Conservation (phyloP, 768 basidiomycete genomes). For the Agaricus bisporus region DNA sequence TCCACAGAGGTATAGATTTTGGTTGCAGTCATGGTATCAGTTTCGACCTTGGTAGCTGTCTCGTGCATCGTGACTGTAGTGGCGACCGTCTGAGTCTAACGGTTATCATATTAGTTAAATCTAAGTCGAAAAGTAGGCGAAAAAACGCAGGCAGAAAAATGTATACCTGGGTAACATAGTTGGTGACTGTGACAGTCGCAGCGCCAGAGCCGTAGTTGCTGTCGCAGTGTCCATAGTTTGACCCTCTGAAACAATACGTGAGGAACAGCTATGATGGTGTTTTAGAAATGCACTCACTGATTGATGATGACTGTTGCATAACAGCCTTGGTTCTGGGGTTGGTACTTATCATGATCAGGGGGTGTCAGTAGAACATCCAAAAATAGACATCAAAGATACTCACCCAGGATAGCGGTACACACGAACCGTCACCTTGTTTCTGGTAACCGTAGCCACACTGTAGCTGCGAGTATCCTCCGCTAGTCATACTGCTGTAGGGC, state of each 20-base stretch:
- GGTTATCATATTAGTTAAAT: neutral
- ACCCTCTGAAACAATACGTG: constrained; percentile 13
- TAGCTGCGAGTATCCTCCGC: constrained; percentile 60
- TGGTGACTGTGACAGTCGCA: constrained; percentile 19
- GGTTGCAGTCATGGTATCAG: constrained; percentile 36
- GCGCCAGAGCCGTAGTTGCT: constrained; percentile 10
- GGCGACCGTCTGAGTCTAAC: constrained; percentile 24
- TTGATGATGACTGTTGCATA: constrained; percentile 64
- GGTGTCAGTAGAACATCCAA: constrained; percentile 3
- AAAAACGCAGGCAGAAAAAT: neutral
- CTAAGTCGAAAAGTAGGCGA: too few species aligned
- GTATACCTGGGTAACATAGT: constrained; percentile 32
- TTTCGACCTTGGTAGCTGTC: constrained; percentile 35
- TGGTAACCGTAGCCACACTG: constrained; percentile 67
- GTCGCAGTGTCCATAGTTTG: constrained; percentile 3
- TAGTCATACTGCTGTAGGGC: constrained; percentile 55
- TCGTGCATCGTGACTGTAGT: constrained; percentile 38
- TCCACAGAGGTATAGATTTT: constrained; percentile 43
- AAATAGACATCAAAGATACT: constrained; percentile 14
- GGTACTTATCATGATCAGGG: constrained; percentile 28
- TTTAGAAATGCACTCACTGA: constrained; percentile 17
- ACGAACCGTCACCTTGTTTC: constrained; percentile 51
- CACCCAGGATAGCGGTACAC: constrained; percentile 55
- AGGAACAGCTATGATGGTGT: neutral
- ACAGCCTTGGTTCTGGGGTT: constrained; percentile 39